Evolutionary conservation across 1,139 yeast genomes (phyloP), one percentile per base, ranked within the genome.

Genomic region (Blastobotrys aristatus): DNA sequence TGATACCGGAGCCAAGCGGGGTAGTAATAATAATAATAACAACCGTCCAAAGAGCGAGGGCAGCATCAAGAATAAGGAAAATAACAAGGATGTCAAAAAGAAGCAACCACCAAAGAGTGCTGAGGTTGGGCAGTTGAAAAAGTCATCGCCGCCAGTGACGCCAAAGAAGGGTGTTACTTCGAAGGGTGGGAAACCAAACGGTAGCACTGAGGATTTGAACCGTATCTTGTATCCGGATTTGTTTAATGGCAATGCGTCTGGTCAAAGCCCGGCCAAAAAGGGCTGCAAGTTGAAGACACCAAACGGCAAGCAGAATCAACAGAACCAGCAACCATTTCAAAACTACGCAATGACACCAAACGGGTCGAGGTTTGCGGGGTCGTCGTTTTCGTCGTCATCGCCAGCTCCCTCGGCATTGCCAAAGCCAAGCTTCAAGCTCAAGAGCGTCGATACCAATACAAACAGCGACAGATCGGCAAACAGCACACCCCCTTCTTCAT

Each of bases 401-500:
- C 75, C 75, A 5, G 74, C 72, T 5, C 69, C 75, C 1, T 64
- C 70, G n/a, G 58, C 71, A 13, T 57, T 71, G 18, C 75, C 75
- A n/a, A 61, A 66, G 36, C 74, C 74, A 10, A 56, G 57, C 31
- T 68, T 67, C 53, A 54, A 59, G 51, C 41, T 50, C 41, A 55
- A 57, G 47, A 40, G 59, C 4, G 47, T 46, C 17, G 50, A 35
- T 7, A 24, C 10, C 8, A 24, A 24, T 10, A 11, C 8, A 4
- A 3, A 10, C 6, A 17, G 50, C 4, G 48, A 36, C 13, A 22
- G 18, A 4, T 38, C 43, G 7, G 11, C 44, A 14, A 2, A 11
- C 11, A 8, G 18, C 24, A 46, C 34, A 22, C 40, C 47, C 6
- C 38, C 41, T 24, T 40, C 26, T 31, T 42, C 48, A 4, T 26